Conservation (phyloP, 2,329 filamentous ascomycete species). For the Verticillium tricorpus region DNA sequence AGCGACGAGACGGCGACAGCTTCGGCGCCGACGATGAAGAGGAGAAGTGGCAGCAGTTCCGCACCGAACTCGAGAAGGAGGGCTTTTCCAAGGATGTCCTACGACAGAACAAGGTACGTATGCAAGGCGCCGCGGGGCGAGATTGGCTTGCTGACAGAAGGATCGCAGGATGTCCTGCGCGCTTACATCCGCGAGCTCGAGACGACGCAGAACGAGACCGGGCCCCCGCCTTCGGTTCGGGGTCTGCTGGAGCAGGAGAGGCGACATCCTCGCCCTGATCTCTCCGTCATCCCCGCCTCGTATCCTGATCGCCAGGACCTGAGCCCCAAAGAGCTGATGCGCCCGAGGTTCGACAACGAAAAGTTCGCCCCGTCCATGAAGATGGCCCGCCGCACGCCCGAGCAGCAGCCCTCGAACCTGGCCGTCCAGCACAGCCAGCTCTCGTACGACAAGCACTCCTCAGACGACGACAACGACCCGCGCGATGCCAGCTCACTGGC, state of each 20-base stretch:
- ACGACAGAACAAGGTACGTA: conserved; percentile 51
- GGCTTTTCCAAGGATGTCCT: conserved; percentile 54
- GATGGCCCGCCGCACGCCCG: conserved; percentile 29
- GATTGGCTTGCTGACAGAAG: conserved; percentile 12
- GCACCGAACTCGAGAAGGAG: conserved; percentile 51
- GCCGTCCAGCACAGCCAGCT: conserved; percentile 12
- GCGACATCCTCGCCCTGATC: conserved; percentile 6
- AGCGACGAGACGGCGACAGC: conserved; percentile 28
- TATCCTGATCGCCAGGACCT: conserved; percentile 10
- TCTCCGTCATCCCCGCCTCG: conserved; percentile 6
- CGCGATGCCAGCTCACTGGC: conserved; percentile 32
- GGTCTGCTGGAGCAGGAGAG: conserved; percentile 45
- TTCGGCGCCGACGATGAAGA: conserved; percentile 33
- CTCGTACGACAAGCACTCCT: conserved; percentile 30
- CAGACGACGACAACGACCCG: conserved; percentile 29
- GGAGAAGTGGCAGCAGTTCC: conserved; percentile 55
- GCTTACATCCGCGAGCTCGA: conserved; percentile 59
- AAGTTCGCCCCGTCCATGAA: conserved; percentile 36
- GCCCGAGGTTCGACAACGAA: conserved; percentile 30
- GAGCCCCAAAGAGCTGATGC: conserved; percentile 28
- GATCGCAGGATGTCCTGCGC: conserved; percentile 48
- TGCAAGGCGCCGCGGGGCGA: background rate
- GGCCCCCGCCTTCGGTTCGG: conserved; percentile 44
- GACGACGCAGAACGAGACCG: conserved; percentile 35
- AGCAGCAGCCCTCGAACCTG: conserved; percentile 14